Base-by-base conservation (phyloP, 139 green algal genomes). In the Picochlorum sp. region DNA sequence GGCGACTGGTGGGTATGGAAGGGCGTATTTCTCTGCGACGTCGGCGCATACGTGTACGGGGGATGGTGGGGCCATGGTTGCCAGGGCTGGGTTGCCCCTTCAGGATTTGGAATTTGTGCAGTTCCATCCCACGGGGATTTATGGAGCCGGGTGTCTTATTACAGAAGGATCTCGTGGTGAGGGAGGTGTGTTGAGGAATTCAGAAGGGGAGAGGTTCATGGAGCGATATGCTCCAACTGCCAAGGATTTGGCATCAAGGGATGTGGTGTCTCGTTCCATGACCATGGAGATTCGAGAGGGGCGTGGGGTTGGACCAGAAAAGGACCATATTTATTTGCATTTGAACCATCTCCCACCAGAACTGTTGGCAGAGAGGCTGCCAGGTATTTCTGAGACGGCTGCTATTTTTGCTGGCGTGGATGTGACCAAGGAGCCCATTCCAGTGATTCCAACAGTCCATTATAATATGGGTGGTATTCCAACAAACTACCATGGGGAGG, bases 391-490 rank as follows among this genome's bases (percentile, higher is more conserved):
- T 18, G 93, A 98, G 81, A 98, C 93, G 0, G 93, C 93, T 16
- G 92, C 92, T 64, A 98, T 98, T 71, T 98, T 98, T 83, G 93
- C 93, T 26, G 93, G 93, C 16, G 73, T 79, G 49, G 73, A 79
- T 60, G 73, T 79, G 14, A 79, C 73, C 31, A 75, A 75, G 37
- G 73, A 79, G 63, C 73, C 73, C 34, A 82, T 80, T 64, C 61
- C 93, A 0, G 93, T 98, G 50, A 70, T 98, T 20, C 93, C 93
- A 28, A 99, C 93, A 9, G 93, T 99, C 64, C 93, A 98, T 78
- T 98, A 99, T 84, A 98, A 98, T 82, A 98, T 98, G 93, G 93
- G 93, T 16, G 93, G 93, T 70, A 87, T 98, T 55, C 93, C 93
- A 41, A 98, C 92, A 63, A 98, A 98, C 82, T 90, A 94, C 76